Evolutionary conservation across 2,329 filamentous ascomycete species (phyloP), one percentile per base, ranked within the genome.

Genomic region (Fusarium annulatum): DNA sequence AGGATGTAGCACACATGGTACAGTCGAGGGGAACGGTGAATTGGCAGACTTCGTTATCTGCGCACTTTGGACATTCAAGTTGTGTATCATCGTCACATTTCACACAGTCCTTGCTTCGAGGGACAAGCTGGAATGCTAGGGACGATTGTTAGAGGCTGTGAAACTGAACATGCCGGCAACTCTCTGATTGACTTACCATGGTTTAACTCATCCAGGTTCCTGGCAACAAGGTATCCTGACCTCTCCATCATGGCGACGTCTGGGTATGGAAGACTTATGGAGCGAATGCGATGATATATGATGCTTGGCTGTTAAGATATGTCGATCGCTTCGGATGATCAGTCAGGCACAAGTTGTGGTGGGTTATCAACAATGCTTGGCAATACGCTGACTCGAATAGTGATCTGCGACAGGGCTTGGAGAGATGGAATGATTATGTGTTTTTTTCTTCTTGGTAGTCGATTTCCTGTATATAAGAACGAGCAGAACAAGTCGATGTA

Each of bases 11-110:
- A 71, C 88, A 90, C 72, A 84, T 80, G 4, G 76, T 80, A 77
- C 87, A 89, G 51, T 81, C 83, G 48, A 84, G 73, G 11, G 85
- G 85, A 12, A 85, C 79, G 11, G 84, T 85, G 62, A 85, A 85
- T 65, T 84, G 81, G 72, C 88, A 90, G 49, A 77, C 81, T 65
- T 86, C 79, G 30, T 80, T 81, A 2, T 79, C 64, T 15, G 75
- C 73, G 72, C 88, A 90, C 10, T 74, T 53, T 10, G 88, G 88
- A 62, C 88, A 89, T 28, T 82, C 67, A 42, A 83, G 79, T 62
- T 81, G 39, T 79, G 85, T 59, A 79, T 71, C 76, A 56, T 84
- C 81, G 34, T 85, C 83, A 77, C 88, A 89, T 48, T 82, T 74
- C 15, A 87, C 81, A 72, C 87, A 89, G 12, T 79, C 80, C 42